A percentile compares a stretch with the other conserved stretches of the same genome.
These are phyloP conservation scores for Scenedesmus sp. DNA, from an alignment of 163 green algal genomes.

Conservation along the genomic window DNA sequence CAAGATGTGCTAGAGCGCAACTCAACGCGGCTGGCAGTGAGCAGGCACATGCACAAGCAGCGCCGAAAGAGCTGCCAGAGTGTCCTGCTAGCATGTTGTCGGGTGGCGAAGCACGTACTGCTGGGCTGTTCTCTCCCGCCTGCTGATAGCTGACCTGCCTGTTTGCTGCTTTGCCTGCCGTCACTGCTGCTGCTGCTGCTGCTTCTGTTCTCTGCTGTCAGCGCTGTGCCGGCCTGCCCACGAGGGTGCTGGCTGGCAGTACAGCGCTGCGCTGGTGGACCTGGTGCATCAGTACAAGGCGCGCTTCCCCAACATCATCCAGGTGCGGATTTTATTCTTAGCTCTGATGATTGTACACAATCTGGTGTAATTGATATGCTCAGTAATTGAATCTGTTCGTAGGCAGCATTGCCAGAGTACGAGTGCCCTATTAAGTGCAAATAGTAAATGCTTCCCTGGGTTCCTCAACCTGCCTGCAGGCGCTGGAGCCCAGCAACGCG, in stretches of 20 bases:
- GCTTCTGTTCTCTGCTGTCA: background rate
- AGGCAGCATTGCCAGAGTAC: too few species aligned
- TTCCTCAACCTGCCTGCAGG: background rate
- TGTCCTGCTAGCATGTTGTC: background rate
- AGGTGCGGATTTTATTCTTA: background rate
- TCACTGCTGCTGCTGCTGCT: background rate
- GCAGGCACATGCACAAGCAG: too few species aligned
- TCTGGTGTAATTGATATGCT: too few species aligned
- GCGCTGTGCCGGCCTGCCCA: slow-evolving; percentile 54
- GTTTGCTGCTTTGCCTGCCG: background rate
- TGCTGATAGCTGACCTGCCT: background rate
- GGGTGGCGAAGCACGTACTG: background rate
- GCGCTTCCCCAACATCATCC: slow-evolving; percentile 66
- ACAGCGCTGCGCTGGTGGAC: slow-evolving; percentile 63
- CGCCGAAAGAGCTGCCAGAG: background rate
- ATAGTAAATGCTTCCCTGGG: too few species aligned
- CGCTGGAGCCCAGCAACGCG: background rate
- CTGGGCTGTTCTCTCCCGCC: background rate
- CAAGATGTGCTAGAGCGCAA: too few species aligned
- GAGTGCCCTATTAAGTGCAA: too few species aligned
- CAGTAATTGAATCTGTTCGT: too few species aligned
- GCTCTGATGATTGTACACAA: too few species aligned
- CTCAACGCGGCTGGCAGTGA: too few species aligned
- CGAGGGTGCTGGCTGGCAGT: slow-evolving; percentile 76
- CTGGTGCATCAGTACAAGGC: slow-evolving; percentile 60